Percentiles rank a stretch among this genome's conserved stretches.
phyloP scores from a whole-genome alignment of 1,284 basidiomycete genomes.

The Cryptococcus hybrid region DNA sequence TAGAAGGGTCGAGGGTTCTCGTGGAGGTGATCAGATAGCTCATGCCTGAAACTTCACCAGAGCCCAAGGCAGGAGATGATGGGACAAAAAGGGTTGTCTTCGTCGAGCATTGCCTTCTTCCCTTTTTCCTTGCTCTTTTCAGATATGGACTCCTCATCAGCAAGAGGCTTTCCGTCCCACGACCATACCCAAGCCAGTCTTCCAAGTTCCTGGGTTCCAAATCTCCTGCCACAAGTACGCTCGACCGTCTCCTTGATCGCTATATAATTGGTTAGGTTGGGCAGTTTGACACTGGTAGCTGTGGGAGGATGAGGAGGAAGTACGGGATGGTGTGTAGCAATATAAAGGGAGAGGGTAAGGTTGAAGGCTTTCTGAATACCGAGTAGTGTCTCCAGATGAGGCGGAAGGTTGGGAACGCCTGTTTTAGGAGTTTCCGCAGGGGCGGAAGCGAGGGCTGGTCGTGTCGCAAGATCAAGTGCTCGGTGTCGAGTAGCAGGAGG shows the following conservation, averaged over 20 bases:
- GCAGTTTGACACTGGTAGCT: slow-evolving; percentile 33
- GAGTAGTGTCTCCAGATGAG: slow-evolving; percentile 44
- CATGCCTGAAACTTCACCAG: slow-evolving; percentile 20
- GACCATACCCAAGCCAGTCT: slow-evolving; percentile 49
- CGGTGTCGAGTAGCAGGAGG: slow-evolving; percentile 31
- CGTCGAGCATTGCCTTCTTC: slow-evolving; percentile 18
- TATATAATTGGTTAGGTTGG: slow-evolving; percentile 44
- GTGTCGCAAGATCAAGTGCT: slow-evolving; percentile 2
- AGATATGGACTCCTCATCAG: slow-evolving; percentile 20
- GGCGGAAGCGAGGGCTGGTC: slow-evolving; percentile 4
- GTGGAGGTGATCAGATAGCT: slow-evolving; percentile 47
- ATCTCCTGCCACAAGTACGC: slow-evolving; percentile 40
- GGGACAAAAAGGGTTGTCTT: slow-evolving; percentile 28
- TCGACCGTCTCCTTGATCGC: slow-evolving; percentile 46
- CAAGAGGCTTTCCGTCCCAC: slow-evolving; percentile 42
- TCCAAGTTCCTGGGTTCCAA: slow-evolving; percentile 43
- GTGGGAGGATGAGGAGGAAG: slow-evolving; percentile 41
- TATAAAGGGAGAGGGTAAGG: slow-evolving; percentile 45
- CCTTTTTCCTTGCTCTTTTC: slow-evolving; percentile 14
- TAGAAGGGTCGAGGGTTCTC: slow-evolving; percentile 38
- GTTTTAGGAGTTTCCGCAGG: neutral
- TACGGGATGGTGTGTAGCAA: slow-evolving; percentile 49
- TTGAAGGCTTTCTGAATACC: slow-evolving; percentile 47
- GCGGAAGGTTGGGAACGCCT: slow-evolving; percentile 26
- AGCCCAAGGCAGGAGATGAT: slow-evolving; percentile 3